Evolutionary conservation across 2,329 filamentous ascomycete genomes (phyloP).

Genomic region (Beauveria sp.): DNA sequence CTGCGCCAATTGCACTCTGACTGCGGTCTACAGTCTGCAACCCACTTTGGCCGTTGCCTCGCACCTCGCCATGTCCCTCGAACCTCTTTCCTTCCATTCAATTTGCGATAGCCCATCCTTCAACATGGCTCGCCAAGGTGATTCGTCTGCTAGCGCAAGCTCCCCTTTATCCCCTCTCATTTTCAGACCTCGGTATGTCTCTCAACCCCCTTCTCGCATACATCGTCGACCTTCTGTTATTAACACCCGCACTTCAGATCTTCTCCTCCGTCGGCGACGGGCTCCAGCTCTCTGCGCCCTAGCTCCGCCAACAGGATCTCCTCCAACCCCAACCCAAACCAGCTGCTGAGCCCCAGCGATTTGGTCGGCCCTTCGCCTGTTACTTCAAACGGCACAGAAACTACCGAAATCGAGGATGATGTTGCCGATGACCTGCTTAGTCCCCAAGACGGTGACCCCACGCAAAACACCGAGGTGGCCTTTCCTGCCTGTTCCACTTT

Average conservation of each 20-base stretch:
- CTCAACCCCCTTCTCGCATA: not conserved
- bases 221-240: not conserved
- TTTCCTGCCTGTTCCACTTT: not conserved
- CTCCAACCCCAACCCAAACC: conserved; percentile 45
- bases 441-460: conserved; percentile 15
- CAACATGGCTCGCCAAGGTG: conserved; percentile 1
- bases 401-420: conserved; percentile 79
- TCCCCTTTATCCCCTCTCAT: conserved; percentile 34
- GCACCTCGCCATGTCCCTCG: not conserved
- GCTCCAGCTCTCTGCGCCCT: conserved; percentile 45
- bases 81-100: not conserved
- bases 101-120: not conserved
- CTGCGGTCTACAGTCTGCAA: not conserved
- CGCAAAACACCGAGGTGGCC: conserved; percentile 31
- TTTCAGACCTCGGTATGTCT: conserved; percentile 45
- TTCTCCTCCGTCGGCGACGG: conserved; percentile 26
- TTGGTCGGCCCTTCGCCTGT: conserved; percentile 76
- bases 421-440: conserved; percentile 51
- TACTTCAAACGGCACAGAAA: conserved; percentile 76
- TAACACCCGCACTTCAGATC: conserved; percentile 20
- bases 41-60: not conserved
- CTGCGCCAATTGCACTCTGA: not conserved
- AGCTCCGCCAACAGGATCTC: conserved; percentile 40
- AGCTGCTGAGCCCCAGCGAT: conserved; percentile 56
- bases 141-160: not conserved